Base-by-base conservation (phyloP, 768 basidiomycete genomes). In the Tylopilus plumbeoviolaceoides region DNA sequence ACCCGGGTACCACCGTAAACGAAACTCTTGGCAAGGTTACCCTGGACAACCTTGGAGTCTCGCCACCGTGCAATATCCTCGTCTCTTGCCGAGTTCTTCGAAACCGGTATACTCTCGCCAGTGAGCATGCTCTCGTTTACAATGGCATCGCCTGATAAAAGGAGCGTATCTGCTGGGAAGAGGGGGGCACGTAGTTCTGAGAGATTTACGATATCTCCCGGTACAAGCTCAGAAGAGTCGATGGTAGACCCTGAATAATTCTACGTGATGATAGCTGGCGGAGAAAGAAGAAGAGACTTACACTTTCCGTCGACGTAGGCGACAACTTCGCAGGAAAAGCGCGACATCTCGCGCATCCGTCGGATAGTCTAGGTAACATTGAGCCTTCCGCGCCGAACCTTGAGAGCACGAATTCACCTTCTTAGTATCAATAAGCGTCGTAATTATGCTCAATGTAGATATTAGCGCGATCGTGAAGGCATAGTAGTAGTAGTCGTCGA, bases 101-200 rank as follows among this genome's bases (percentile, higher is more conserved):
- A 90, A 47, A 99, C 92, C 2, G 97, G 97, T 0, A 99, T 91
- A 58, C 94, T 97, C 72, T 99, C 97, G 12, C 97, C 97, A 0
- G 97, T 98, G 21, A 99, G 81, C 97, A 99, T 98, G 57, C 93
- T 95, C 72, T 99, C 97, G 67, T 98, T 98, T 47, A 98, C 88
- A 53, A 99, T 95, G 2, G 94, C 93, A 68, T 99, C 97, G 1
- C 97, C 97, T 2, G 92, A 91, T 27, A 99, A 82, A 8, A 99
- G 78, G 58, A 98, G 81, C 57, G 95, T 77, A 67, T 99, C 97
- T 14, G 91, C 89, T 4, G 97, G 97, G 58, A 99, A 77, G 30
- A 85, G 70, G 9, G 80, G 72, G 8, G 95, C 77, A 23, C 81
- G 79, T 1, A 89, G 80, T 30, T 84, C 81, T 10, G 91, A 85